These are phyloP conservation scores for Fonsecaea erecta DNA, from an alignment of 2,329 filamentous ascomycete species.

Conservation along the genomic window DNA sequence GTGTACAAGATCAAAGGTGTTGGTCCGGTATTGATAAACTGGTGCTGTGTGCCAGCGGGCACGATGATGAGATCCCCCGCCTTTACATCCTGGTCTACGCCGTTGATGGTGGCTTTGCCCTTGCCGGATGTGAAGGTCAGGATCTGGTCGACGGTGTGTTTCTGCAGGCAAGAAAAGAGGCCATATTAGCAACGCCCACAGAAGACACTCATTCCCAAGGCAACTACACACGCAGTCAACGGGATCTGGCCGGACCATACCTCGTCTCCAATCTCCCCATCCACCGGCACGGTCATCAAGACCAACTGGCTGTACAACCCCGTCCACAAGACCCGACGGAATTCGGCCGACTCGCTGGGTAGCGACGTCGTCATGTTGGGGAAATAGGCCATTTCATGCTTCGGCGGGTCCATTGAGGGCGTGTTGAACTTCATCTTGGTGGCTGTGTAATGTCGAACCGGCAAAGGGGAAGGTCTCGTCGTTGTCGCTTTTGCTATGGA, in stretches of 20 bases:
- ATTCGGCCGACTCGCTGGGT: slow-evolving; percentile 60
- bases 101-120: slow-evolving; percentile 63
- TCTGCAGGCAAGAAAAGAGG: slow-evolving; percentile 11
- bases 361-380: slow-evolving; percentile 60
- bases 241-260: slow-evolving; percentile 43
- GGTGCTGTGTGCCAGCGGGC: slow-evolving; percentile 68
- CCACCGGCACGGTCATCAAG: slow-evolving; percentile 67
- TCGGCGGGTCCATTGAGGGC: slow-evolving; percentile 46
- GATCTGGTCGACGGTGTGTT: slow-evolving; percentile 67
- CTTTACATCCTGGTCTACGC: slow-evolving; percentile 61
- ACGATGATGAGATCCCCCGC: slow-evolving; percentile 65
- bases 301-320: slow-evolving; percentile 68
- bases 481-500: slow-evolving; percentile 49
- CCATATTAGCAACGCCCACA: neutral
- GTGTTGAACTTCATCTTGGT: slow-evolving; percentile 31
- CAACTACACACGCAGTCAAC: too few species aligned
- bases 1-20: slow-evolving; percentile 66
- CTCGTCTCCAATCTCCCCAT: slow-evolving; percentile 70
- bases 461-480: slow-evolving; percentile 45
- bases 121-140: slow-evolving; percentile 66
- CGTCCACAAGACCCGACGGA: slow-evolving; percentile 66
- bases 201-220: neutral
- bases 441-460: neutral
- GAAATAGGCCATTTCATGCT: slow-evolving; percentile 66
- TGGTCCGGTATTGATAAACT: slow-evolving; percentile 66